Evolutionary conservation across 192 early-diverging fungal genomes (phyloP).

Genomic region (Entomortierella chlamydospora): DNA sequence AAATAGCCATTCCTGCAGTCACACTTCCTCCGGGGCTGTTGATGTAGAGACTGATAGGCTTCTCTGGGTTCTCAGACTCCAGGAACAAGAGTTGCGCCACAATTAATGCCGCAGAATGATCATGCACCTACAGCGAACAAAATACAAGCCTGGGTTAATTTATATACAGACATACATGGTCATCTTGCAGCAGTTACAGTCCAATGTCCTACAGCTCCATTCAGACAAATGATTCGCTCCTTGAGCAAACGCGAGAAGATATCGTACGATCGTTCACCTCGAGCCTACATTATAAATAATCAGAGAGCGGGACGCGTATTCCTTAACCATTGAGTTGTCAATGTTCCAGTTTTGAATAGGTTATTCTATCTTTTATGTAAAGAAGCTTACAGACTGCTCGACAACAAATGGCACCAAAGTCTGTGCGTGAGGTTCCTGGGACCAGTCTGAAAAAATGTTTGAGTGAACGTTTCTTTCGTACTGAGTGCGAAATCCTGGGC

Average conservation of each 20-base stretch:
- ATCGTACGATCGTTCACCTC: conserved; percentile 96
- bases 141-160: neutral
- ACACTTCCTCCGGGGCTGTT: conserved; percentile 98
- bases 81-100: conserved; percentile 96
- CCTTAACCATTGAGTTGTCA: no score
- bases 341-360: neutral
- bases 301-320: no score
- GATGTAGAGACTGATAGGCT: conserved; percentile 95
- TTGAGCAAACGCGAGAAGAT: conserved; percentile 97
- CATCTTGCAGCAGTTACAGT: neutral
- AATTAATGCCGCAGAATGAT: conserved; percentile 85
- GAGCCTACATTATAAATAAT: conserved; percentile 52
- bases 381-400: conserved; percentile 66
- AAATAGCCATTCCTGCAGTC: conserved; percentile 94
- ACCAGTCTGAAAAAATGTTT: conserved; percentile 38
- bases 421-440: conserved; percentile 45
- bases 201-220: conserved; percentile 64
- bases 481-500: conserved; percentile 11
- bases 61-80: conserved; percentile 94
- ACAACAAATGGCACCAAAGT: conserved; percentile 73
- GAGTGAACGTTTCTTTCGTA: neutral
- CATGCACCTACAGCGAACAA: conserved; percentile 70
- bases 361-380: neutral
- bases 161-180: neutral
- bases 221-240: conserved; percentile 97